Conservation (phyloP, 2,329 filamentous ascomycete species). For the Pseudocercospora vitis region DNA sequence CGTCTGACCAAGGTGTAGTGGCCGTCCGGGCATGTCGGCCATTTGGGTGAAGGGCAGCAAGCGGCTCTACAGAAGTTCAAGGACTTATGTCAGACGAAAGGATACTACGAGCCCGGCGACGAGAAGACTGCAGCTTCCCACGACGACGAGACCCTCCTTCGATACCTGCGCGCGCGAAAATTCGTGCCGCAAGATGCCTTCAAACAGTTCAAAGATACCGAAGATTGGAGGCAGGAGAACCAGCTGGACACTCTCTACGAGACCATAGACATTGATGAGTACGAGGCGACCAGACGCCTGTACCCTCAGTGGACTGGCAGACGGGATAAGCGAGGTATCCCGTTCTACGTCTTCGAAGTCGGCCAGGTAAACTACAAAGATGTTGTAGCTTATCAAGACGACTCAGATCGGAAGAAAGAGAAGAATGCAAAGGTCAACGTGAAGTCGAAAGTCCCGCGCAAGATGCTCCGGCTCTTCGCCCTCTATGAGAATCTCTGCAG, state of each 20-base stretch:
- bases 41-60: constrained; percentile 69
- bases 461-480: constrained; percentile 82
- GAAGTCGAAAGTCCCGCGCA: constrained; percentile 67
- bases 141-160: constrained; percentile 73
- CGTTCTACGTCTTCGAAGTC: constrained; percentile 88
- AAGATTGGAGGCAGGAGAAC: constrained; percentile 81
- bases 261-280: constrained; percentile 81
- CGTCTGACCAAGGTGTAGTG: constrained; percentile 46
- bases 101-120: constrained; percentile 56
- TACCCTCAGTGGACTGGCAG: constrained; percentile 96
- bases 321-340: constrained; percentile 85
- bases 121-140: constrained; percentile 55
- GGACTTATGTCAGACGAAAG: constrained; percentile 62
- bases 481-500: constrained; percentile 90
- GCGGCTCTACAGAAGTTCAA: constrained; percentile 72
- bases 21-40: constrained; percentile 76
- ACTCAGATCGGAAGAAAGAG: constrained; percentile 55
- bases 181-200: constrained; percentile 77
- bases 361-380: constrained; percentile 78
- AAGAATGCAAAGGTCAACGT: constrained; percentile 39
- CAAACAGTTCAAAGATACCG: constrained; percentile 81
- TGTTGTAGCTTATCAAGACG: constrained; percentile 74
- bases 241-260: constrained; percentile 76
- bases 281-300: constrained; percentile 75
- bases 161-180: constrained; percentile 80